Percentiles rank a stretch among this genome's conserved stretches.
These are phyloP conservation scores for Dothideomycetes sp. DNA, from an alignment of 2,329 filamentous ascomycete species.

Conservation along the genomic window DNA sequence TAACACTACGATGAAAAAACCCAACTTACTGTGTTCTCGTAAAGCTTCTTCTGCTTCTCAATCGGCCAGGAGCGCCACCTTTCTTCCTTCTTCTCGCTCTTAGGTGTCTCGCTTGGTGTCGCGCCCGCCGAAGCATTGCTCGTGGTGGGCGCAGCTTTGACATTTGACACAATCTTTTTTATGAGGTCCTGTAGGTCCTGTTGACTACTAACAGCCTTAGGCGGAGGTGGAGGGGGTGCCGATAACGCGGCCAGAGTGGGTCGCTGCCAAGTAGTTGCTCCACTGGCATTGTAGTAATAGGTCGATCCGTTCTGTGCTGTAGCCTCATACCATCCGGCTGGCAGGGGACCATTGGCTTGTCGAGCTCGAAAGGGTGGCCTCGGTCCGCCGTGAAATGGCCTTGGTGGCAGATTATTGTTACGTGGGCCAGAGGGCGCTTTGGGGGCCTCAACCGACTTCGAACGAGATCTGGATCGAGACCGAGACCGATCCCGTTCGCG, in stretches of 20 bases:
- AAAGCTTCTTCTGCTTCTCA: conserved; percentile 91
- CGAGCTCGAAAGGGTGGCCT: conserved; percentile 36
- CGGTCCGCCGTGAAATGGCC: conserved; percentile 44
- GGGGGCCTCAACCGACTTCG: conserved; percentile 34
- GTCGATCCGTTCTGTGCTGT: conserved; percentile 58
- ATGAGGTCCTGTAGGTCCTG: conserved; percentile 64
- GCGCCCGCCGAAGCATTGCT: conserved; percentile 44
- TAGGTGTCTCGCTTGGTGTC: conserved; percentile 52
- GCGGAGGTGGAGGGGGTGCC: conserved; percentile 46
- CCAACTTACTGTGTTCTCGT: conserved; percentile 74
- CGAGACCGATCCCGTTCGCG: conserved; percentile 39
- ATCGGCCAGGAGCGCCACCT: conserved; percentile 59
- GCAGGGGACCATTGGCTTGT: conserved; percentile 45
- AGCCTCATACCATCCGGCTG: conserved; percentile 76
- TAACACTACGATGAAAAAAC: neutral
- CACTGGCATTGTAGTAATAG: conserved; percentile 78
- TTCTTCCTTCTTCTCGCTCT: conserved; percentile 47
- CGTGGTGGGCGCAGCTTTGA: conserved; percentile 48
- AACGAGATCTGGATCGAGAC: conserved; percentile 35
- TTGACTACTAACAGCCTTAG: conserved; percentile 60
- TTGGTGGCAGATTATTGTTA: conserved; percentile 46
- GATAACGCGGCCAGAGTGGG: conserved; percentile 55
- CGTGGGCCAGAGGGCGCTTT: conserved; percentile 42
- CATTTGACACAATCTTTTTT: conserved; percentile 49
- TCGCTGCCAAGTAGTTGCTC: conserved; percentile 69